Conservation (phyloP, 73 alveolate genomes). For the Symbiodinium natans region DNA sequence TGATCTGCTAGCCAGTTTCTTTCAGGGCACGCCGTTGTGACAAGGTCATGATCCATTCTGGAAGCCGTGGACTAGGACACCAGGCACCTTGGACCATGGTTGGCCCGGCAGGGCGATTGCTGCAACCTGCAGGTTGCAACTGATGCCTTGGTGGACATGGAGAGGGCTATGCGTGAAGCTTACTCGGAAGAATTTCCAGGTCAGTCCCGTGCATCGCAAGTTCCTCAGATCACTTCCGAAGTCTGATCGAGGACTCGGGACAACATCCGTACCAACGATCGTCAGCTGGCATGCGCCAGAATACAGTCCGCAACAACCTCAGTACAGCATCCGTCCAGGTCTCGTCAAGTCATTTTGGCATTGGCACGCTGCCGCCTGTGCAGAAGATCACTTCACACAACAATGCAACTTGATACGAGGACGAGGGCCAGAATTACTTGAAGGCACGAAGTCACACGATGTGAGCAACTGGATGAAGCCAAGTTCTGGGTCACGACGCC, state of each 20-base stretch:
- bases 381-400: background rate
- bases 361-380: background rate
- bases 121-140: constrained; percentile 73
- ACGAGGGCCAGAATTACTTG: constrained; percentile 78
- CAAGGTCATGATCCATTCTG: constrained; percentile 93
- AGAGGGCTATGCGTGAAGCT: constrained; percentile 68
- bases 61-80: constrained; percentile 93
- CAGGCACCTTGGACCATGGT: constrained; percentile 9
- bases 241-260: constrained; percentile 38
- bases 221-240: background rate
- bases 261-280: constrained; percentile 91
- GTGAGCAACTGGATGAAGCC: no score
- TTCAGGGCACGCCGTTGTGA: no score
- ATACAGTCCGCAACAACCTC: background rate
- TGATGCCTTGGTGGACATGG: constrained; percentile 93
- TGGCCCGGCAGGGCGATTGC: background rate
- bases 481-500: background rate
- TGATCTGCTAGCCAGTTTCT: no score
- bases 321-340: background rate
- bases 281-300: constrained; percentile 93
- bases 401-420: background rate
- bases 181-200: background rate
- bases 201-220: background rate
- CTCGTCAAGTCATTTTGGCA: background rate
- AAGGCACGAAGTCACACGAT: constrained; percentile 10